A percentile compares a stretch with the other conserved stretches of the same genome.
phyloP scores from a whole-genome alignment of 257 asterid species.

The Orobanche coerulescens region DNA sequence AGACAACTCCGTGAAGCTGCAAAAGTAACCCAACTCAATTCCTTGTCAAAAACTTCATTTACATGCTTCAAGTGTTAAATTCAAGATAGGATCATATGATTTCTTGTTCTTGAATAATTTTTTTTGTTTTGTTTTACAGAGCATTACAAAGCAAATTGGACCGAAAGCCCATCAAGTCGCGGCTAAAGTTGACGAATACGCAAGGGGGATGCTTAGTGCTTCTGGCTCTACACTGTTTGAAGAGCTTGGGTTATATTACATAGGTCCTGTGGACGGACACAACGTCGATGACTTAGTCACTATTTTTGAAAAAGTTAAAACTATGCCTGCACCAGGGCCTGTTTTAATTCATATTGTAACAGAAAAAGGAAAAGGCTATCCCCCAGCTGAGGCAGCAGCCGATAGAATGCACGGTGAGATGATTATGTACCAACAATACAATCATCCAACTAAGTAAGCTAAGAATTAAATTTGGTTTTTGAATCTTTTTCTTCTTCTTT shows the following conservation, averaged over 20 bases:
- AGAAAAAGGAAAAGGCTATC: slow-evolving; percentile 73
- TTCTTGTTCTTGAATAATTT: too few species aligned
- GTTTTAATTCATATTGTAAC: slow-evolving; percentile 69
- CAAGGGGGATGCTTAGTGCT: slow-evolving; percentile 76
- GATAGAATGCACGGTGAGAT: slow-evolving; percentile 71
- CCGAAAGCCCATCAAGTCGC: slow-evolving; percentile 73
- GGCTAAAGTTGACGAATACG: slow-evolving; percentile 76
- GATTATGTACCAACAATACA: too few species aligned
- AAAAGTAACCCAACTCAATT: too few species aligned
- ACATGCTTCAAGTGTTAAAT: neutral
- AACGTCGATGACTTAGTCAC: slow-evolving; percentile 48
- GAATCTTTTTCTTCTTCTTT: neutral
- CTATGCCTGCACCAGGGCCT: slow-evolving; percentile 75
- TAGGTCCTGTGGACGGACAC: slow-evolving; percentile 80
- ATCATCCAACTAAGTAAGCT: neutral
- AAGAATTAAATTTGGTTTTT: neutral
- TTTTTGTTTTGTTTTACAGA: slow-evolving; percentile 22
- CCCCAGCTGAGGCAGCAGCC: slow-evolving; percentile 68
- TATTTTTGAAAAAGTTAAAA: slow-evolving; percentile 51
- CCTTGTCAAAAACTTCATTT: too few species aligned
- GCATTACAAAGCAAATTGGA: slow-evolving; percentile 68
- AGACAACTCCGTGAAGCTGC: slow-evolving; percentile 79
- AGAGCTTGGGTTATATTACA: slow-evolving; percentile 74
- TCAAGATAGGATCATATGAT: too few species aligned
- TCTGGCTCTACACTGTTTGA: slow-evolving; percentile 67